These are phyloP conservation scores for Obba rivulosa DNA, from an alignment of 768 basidiomycete species.

Conservation along the genomic window DNA sequence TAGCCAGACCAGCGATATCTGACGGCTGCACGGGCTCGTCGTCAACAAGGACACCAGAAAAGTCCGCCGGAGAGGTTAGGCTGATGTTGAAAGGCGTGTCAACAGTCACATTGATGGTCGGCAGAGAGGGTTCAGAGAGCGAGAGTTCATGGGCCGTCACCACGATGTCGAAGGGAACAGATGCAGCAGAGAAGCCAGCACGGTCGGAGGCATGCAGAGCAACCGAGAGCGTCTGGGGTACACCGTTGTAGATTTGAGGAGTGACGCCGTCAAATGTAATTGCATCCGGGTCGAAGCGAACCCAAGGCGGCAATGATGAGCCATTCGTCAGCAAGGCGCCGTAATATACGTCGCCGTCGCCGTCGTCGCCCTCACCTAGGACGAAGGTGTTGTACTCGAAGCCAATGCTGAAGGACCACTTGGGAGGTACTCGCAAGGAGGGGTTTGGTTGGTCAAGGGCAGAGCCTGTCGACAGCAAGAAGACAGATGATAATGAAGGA, in stretches of 20 bases:
- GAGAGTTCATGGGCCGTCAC: slow-evolving; percentile 69
- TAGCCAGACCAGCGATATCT: slow-evolving; percentile 50
- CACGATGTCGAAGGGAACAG: slow-evolving; percentile 58
- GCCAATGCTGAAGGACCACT: slow-evolving; percentile 91
- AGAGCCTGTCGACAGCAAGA: slow-evolving; percentile 53
- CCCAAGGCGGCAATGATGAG: slow-evolving; percentile 69
- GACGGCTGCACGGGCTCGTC: slow-evolving; percentile 48
- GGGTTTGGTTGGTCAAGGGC: slow-evolving; percentile 41
- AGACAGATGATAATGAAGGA: slow-evolving; percentile 72
- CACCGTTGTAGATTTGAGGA: slow-evolving; percentile 40
- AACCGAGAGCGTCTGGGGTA: slow-evolving; percentile 43
- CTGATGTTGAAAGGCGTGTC: slow-evolving; percentile 47
- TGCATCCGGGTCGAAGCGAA: slow-evolving; percentile 59
- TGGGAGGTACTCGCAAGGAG: slow-evolving; percentile 65
- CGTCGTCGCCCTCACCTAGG: not conserved
- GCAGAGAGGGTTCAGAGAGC: slow-evolving; percentile 37
- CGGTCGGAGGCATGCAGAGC: slow-evolving; percentile 66
- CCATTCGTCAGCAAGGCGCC: slow-evolving; percentile 60
- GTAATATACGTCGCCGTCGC: slow-evolving; percentile 42
- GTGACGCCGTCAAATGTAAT: slow-evolving; percentile 78
- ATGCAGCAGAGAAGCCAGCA: slow-evolving; percentile 61
- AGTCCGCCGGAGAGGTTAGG: slow-evolving; percentile 51
- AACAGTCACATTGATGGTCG: slow-evolving; percentile 68
- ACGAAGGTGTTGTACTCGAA: slow-evolving; percentile 61
- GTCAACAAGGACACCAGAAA: slow-evolving; percentile 59